Conservation (phyloP, 2,329 filamentous ascomycete species). For the Arthrobotrys musiformis region DNA sequence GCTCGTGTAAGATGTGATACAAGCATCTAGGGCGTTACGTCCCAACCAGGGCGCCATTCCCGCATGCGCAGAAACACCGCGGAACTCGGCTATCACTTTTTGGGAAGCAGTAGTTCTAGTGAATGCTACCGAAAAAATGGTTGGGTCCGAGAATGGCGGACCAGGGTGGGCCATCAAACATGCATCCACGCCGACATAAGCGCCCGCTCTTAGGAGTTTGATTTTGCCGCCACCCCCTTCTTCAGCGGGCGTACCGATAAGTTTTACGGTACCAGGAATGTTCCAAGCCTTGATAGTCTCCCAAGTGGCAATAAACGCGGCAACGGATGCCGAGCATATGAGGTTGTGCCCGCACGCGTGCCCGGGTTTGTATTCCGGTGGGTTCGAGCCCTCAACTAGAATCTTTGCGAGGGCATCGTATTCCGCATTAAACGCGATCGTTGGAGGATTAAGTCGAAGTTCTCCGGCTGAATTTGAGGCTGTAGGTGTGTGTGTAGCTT, state of each 20-base stretch:
- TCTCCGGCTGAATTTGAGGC: neutral
- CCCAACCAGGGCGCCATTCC: constrained; percentile 71
- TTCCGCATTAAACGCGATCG: constrained; percentile 65
- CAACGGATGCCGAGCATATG: constrained; percentile 63
- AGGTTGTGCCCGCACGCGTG: constrained; percentile 66
- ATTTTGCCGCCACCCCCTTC: constrained; percentile 65
- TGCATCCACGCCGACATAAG: constrained; percentile 63
- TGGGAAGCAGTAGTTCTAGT: constrained; percentile 61
- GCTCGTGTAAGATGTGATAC: constrained; percentile 65
- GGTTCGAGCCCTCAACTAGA: constrained; percentile 58
- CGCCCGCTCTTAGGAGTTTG: constrained; percentile 64
- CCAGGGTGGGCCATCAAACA: constrained; percentile 64
- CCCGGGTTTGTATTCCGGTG: constrained; percentile 63
- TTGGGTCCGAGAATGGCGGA: constrained; percentile 53
- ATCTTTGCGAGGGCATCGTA: constrained; percentile 59
- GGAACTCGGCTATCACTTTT: constrained; percentile 63
- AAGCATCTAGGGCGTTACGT: constrained; percentile 70
- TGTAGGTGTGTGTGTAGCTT: neutral
- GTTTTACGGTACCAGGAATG: constrained; percentile 25
- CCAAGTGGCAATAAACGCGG: constrained; percentile 61
- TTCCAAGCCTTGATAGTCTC: constrained; percentile 23
- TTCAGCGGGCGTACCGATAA: constrained; percentile 65
- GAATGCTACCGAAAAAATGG: constrained; percentile 37
- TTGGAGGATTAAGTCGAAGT: constrained; percentile 59
- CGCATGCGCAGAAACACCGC: constrained; percentile 69